A percentile compares a stretch with the other conserved stretches of the same genome.
These are phyloP conservation scores for Hirschfeldia incana DNA, from an alignment of 345 rosid species.

Conservation along the genomic window DNA sequence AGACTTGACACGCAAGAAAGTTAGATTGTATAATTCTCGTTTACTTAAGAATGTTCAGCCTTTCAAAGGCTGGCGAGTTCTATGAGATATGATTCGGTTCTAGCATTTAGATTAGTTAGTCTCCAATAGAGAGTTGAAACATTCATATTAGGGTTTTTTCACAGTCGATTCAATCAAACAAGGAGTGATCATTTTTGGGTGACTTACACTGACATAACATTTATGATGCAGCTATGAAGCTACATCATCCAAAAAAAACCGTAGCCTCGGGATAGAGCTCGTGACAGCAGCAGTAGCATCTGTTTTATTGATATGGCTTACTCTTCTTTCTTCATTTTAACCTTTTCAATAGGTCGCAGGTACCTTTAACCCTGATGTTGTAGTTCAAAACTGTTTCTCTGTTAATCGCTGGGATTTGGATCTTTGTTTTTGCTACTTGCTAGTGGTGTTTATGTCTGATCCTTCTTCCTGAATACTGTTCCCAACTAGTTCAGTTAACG, in stretches of 20 bases:
- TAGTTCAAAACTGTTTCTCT: not conserved
- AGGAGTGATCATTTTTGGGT: no score
- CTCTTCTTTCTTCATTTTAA: not conserved
- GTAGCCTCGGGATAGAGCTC: slow-evolving; percentile 70
- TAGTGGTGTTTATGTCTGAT: slow-evolving; percentile 80
- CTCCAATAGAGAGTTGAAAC: no score
- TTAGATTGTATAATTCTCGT: no score
- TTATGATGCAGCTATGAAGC: slow-evolving; percentile 68
- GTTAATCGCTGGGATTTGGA: slow-evolving; percentile 77
- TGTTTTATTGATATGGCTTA: slow-evolving; percentile 63
- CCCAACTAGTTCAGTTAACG: not conserved
- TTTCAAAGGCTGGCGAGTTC: no score
- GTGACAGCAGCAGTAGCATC: slow-evolving; percentile 74
- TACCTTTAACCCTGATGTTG: not conserved
- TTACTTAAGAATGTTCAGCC: no score
- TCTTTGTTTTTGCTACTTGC: slow-evolving; percentile 89
- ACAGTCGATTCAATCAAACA: no score
- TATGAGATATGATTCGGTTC: no score
- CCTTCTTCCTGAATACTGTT: not conserved
- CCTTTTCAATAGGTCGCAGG: slow-evolving; percentile 4
- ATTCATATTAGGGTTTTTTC: no score
- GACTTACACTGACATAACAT: no score
- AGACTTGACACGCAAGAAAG: no score
- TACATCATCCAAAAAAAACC: slow-evolving; percentile 73
- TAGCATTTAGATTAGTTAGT: no score